These are phyloP conservation scores for Xylariaceae sp. DNA, from an alignment of 2,329 filamentous ascomycete species.

Conservation along the genomic window DNA sequence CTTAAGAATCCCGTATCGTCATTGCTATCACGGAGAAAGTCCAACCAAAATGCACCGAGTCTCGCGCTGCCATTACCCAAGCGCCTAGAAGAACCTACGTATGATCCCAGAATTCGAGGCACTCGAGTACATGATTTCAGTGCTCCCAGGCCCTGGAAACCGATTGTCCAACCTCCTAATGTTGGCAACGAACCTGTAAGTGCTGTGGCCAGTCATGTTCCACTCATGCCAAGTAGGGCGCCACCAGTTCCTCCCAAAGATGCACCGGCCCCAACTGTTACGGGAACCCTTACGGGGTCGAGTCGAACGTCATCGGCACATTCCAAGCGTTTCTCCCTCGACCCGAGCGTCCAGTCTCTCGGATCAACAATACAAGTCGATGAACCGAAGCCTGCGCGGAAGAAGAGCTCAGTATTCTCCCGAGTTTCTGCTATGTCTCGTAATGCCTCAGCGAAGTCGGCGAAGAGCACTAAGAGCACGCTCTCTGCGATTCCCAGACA, in stretches of 20 bases:
- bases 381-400: constrained; percentile 15
- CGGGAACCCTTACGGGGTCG: constrained; percentile 22
- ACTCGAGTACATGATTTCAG: constrained; percentile 63
- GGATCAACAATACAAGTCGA: constrained; percentile 10
- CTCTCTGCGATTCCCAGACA: constrained; percentile 53
- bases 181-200: constrained; percentile 19
- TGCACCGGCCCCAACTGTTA: not conserved
- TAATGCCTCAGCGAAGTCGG: constrained; percentile 46
- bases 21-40: constrained; percentile 52
- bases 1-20: constrained; percentile 57
- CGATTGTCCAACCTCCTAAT: constrained; percentile 30
- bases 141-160: constrained; percentile 48
- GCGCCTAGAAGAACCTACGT: constrained; percentile 41
- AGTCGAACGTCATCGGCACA: constrained; percentile 31
- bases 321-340: constrained; percentile 32
- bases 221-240: constrained; percentile 17
- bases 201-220: constrained; percentile 10
- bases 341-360: constrained; percentile 17
- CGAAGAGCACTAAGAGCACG: constrained; percentile 40
- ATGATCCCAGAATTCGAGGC: constrained; percentile 60
- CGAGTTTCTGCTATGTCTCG: constrained; percentile 42
- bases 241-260: constrained; percentile 40
- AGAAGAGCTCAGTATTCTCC: constrained; percentile 32
- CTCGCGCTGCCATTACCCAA: constrained; percentile 38
- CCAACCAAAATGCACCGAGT: constrained; percentile 45